Percentiles rank a stretch among this genome's conserved stretches.
Conservation (phyloP, 192 early-diverging fungal genomes). For the Diversispora eburnea region DNA sequence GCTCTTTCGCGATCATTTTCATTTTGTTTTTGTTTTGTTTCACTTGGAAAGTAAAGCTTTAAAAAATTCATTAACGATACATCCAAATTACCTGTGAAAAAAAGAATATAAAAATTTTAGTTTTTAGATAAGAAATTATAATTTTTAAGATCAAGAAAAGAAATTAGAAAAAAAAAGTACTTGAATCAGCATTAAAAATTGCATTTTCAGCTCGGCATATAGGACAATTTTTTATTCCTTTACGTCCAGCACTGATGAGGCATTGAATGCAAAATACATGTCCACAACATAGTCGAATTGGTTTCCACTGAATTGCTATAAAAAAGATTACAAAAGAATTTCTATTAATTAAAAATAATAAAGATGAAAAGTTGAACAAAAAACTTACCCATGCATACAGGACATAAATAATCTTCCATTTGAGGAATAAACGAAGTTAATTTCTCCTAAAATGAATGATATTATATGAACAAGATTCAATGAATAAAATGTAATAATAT, state of each 20-base stretch:
- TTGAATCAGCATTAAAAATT: conserved; percentile 55
- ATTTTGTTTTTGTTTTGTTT: conserved; percentile 66
- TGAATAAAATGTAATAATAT: too few relatives aligned
- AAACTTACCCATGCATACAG: conserved; percentile 66
- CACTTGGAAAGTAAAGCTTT: conserved; percentile 73
- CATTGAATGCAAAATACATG: conserved; percentile 82
- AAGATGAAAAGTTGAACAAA: conserved; percentile 20
- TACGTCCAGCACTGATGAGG: conserved; percentile 66
- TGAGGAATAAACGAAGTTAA: too few relatives aligned
- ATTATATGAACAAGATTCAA: too few relatives aligned
- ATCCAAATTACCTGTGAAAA: conserved; percentile 61
- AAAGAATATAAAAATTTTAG: background rate
- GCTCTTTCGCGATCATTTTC: conserved; percentile 64
- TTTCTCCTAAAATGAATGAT: too few relatives aligned
- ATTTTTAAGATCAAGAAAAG: background rate
- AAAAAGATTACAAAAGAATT: background rate
- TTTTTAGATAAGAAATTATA: background rate
- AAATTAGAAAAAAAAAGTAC: background rate
- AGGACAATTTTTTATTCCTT: conserved; percentile 66
- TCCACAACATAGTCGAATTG: conserved; percentile 67
- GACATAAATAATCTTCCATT: too few relatives aligned
- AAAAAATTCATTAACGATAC: conserved; percentile 64
- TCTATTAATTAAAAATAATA: too few relatives aligned
- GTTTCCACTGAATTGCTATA: conserved; percentile 67
- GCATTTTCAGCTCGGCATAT: conserved; percentile 65